Conservation (phyloP, 257 asterid genomes). For the Hygrophila difformis region DNA sequence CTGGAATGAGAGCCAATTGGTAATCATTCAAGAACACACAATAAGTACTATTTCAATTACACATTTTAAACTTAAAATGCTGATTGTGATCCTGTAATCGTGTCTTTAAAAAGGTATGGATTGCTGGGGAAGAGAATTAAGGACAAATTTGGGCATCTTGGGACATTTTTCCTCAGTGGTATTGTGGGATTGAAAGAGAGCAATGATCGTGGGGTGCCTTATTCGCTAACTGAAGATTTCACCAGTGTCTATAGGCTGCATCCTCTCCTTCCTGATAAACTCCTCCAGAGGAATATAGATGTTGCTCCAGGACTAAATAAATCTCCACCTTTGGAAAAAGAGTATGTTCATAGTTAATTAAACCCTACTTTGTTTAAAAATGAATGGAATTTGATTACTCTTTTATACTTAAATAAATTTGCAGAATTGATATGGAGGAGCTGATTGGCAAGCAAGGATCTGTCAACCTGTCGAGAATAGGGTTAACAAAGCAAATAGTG, state of each 20-base stretch:
- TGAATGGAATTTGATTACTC: too few species aligned
- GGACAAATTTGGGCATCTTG: constrained; percentile 44
- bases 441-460: constrained; percentile 36
- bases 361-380: too few species aligned
- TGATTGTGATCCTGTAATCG: too few species aligned
- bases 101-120: constrained; percentile 68
- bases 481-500: constrained; percentile 48
- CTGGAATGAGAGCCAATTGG: constrained; percentile 50
- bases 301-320: constrained; percentile 45
- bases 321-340: constrained; percentile 31
- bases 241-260: constrained; percentile 58
- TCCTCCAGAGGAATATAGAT: constrained; percentile 33
- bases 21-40: not conserved
- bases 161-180: constrained; percentile 34
- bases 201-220: constrained; percentile 43
- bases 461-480: constrained; percentile 28
- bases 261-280: constrained; percentile 38
- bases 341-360: constrained; percentile 33
- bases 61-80: too few species aligned
- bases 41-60: too few species aligned
- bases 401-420: too few species aligned
- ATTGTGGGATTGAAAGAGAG: constrained; percentile 40
- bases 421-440: constrained; percentile 34
- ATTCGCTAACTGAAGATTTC: constrained; percentile 56
- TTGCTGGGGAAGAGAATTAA: constrained; percentile 48